Base-by-base conservation (phyloP, 2,329 filamentous ascomycete genomes). In the Aspergillus viridinutans region DNA sequence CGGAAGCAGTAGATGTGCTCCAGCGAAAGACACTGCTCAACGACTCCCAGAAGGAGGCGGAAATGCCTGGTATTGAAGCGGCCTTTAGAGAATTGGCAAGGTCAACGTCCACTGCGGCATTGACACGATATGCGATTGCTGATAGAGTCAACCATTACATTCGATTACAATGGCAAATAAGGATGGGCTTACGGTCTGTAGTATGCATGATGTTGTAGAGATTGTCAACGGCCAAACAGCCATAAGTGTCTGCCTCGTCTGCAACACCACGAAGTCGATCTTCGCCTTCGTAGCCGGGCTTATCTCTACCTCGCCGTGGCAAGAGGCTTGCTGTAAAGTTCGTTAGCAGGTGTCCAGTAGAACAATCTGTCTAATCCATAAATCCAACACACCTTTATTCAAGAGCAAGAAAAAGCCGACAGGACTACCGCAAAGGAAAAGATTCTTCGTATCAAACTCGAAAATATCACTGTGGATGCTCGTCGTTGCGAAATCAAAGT, bases 211-310 rank as follows among this genome's bases (percentile, higher is more conserved):
- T 84, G 67, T 99, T 99, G 80, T 97, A 99, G 56, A 99, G 83
- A 71, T 97, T 99, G 76, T 97, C 91, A 1, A 97, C 89, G 0
- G 93, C 90, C 28, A 97, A 79, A 72, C 94, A 97, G 20, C 94
- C 94, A 71, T 96, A 96, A 5, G 81, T 84, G 29, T 90, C 92
- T 20, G 82, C 82, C 43, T 91, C 84, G n/a, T 89, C 90, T n/a
- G 88, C 88, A 32, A 97, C 83, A 6, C 80, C 79, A 5, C 81
- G 80, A 14, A 81, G 74, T 21, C 75, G 74, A 62, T 91, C 87
- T 20, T 82, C 83, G 1, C 79, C 75, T 59, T 92, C 86, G 21
- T 86, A 85, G 4, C 88, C 90, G 0, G 90, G 85, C 67, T 97
- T 97, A 49, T 82, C 76, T 56, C 88, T 83, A 38, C 89, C 90